Evolutionary conservation across 805 yeast genomes (phyloP).

Genomic region (Wickerhamiella sergipiensis): DNA sequence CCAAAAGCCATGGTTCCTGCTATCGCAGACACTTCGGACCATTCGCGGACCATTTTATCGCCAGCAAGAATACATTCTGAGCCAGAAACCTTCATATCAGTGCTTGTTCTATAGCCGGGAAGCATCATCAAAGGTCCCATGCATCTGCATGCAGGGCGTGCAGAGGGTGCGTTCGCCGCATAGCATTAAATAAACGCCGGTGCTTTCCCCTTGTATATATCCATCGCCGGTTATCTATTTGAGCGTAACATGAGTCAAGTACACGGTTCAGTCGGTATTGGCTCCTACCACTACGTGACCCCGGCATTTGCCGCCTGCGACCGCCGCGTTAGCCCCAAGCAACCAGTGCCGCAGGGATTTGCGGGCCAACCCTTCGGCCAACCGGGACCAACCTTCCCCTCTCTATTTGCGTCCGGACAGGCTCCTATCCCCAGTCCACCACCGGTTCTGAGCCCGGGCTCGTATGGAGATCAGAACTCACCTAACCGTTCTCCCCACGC

Average conservation of each 20-base stretch:
- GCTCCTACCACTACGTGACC: not conserved
- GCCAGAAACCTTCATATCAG: too few species aligned
- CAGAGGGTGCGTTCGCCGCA: not conserved
- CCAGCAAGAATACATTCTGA: not conserved
- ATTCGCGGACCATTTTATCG: not conserved
- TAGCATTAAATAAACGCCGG: not conserved
- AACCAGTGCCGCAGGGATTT: not conserved
- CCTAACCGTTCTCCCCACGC: not conserved
- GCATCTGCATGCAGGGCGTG: not conserved
- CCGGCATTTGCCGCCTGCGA: not conserved
- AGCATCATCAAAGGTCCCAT: not conserved
- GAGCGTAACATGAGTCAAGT: not conserved
- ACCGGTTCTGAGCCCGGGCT: constrained; percentile 1
- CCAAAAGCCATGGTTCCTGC: not conserved
- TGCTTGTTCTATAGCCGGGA: not conserved
- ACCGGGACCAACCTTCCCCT: not conserved
- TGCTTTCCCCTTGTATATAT: not conserved
- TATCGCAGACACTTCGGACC: not conserved
- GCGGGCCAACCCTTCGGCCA: not conserved
- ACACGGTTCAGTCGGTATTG: not conserved
- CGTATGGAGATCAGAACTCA: not conserved
- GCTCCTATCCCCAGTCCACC: constrained; percentile 1
- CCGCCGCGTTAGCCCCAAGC: not conserved
- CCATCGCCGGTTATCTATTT: not conserved
- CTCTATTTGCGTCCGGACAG: not conserved